Conservation (phyloP, 148 eudicot species). For the Dianthus caryophyllus region DNA sequence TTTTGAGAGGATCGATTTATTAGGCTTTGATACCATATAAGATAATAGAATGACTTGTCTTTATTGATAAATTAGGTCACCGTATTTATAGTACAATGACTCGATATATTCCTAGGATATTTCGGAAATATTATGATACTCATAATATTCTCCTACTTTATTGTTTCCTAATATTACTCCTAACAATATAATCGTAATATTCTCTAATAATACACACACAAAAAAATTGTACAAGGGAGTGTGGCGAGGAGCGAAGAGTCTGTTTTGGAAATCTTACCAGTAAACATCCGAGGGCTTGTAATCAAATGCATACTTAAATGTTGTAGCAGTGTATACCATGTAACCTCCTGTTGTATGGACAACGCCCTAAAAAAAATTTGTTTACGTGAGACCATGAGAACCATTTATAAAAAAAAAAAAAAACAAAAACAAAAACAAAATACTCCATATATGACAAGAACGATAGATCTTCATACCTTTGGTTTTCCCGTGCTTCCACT, state of each 20-base stretch:
- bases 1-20: too few relatives aligned
- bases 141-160: too few relatives aligned
- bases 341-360: slow-evolving; percentile 99
- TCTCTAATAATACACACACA: too few relatives aligned
- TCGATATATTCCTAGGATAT: too few relatives aligned
- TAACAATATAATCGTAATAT: too few relatives aligned
- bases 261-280: slow-evolving; percentile 48
- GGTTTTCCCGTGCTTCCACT: slow-evolving; percentile 99
- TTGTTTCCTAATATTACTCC: too few relatives aligned
- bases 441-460: slow-evolving; percentile 1
- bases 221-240: neutral
- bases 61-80: too few relatives aligned
- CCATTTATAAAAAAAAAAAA: neutral
- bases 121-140: too few relatives aligned
- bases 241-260: neutral
- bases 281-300: slow-evolving; percentile 85
- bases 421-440: slow-evolving; percentile 5
- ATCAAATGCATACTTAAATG: slow-evolving; percentile 98
- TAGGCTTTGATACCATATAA: too few relatives aligned
- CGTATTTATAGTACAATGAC: too few relatives aligned
- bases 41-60: too few relatives aligned
- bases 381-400: neutral
- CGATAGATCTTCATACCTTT: slow-evolving; percentile 47
- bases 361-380: slow-evolving; percentile 58
- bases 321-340: slow-evolving; percentile 95